Evolutionary conservation across 495 filamentous ascomycete species (phyloP).

Genomic region (Beverwykella pulmonaria): DNA sequence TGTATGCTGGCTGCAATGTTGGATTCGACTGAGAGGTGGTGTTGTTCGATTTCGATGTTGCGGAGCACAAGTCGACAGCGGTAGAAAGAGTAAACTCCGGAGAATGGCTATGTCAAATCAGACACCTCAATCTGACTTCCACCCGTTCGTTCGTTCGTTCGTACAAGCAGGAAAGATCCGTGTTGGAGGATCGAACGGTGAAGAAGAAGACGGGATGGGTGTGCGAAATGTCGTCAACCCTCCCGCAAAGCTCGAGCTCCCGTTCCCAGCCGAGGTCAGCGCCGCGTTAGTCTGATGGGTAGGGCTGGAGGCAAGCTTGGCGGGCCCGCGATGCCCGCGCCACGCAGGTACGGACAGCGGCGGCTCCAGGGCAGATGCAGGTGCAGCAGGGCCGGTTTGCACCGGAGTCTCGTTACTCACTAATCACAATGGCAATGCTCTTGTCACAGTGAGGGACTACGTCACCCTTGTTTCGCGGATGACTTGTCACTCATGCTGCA

Average conservation of each 20-base stretch:
- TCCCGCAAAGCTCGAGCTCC: neutral
- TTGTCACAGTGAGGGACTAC: too few species aligned
- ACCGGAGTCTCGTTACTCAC: neutral
- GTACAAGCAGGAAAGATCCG: too few species aligned
- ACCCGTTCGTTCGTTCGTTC: too few species aligned
- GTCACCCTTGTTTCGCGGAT: neutral
- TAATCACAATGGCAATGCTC: neutral
- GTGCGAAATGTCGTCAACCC: neutral
- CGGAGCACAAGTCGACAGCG: too few species aligned
- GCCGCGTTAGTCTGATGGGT: neutral
- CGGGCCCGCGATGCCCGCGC: neutral
- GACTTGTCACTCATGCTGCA: neutral
- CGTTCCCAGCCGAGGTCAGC: neutral
- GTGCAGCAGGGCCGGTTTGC: neutral
- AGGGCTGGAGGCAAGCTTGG: conserved; percentile 8
- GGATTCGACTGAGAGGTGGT: neutral
- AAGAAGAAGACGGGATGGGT: too few species aligned
- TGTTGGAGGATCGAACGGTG: too few species aligned
- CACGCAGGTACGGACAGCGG: conserved; percentile 24
- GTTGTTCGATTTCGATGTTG: too few species aligned
- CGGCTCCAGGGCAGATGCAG: conserved; percentile 3
- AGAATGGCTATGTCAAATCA: too few species aligned
- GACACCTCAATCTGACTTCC: too few species aligned
- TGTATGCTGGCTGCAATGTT: neutral
- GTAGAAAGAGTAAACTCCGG: too few species aligned